Evolutionary conservation across 305 asterid genomes (phyloP).

Genomic region (Fraxinus platypoda): DNA sequence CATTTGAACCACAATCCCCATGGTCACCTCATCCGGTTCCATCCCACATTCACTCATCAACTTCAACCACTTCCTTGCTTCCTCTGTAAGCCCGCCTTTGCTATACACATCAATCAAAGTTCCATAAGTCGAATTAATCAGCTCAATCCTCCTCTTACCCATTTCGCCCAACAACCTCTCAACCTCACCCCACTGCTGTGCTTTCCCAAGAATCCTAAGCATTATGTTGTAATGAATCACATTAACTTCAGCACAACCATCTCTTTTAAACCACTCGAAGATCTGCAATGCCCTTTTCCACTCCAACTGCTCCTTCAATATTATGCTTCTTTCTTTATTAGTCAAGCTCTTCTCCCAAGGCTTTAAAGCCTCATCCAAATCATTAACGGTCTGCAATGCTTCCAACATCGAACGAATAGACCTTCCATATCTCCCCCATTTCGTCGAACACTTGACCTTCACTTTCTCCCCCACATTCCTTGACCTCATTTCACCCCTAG

Average conservation of each 20-base stretch:
- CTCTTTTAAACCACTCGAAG: constrained; percentile 80
- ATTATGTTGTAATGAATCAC: constrained; percentile 87
- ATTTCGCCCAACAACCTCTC: constrained; percentile 71
- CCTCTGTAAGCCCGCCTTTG: constrained; percentile 62
- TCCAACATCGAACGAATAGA: constrained; percentile 76
- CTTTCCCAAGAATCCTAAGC: constrained; percentile 73
- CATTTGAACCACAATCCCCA: constrained; percentile 88
- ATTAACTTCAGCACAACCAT: constrained; percentile 76
- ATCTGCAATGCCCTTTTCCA: constrained; percentile 89
- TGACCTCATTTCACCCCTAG: constrained; percentile 22
- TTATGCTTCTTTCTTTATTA: constrained; percentile 76
- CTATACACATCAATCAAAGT: constrained; percentile 82
- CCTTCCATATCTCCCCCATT: constrained; percentile 82
- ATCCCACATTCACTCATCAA: constrained; percentile 60
- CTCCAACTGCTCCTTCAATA: constrained; percentile 76
- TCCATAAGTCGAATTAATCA: constrained; percentile 85
- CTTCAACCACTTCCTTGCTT: constrained; percentile 73
- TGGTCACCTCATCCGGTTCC: constrained; percentile 92
- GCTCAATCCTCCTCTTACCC: constrained; percentile 52
- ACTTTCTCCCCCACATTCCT: constrained; percentile 23
- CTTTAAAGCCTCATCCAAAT: constrained; percentile 73
- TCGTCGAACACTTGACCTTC: constrained; percentile 73
- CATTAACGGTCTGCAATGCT: constrained; percentile 48
- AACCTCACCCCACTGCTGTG: constrained; percentile 60
- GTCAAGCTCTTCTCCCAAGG: constrained; percentile 77